Base-by-base conservation (phyloP, 768 basidiomycete genomes). In the Lactarius sp. region DNA sequence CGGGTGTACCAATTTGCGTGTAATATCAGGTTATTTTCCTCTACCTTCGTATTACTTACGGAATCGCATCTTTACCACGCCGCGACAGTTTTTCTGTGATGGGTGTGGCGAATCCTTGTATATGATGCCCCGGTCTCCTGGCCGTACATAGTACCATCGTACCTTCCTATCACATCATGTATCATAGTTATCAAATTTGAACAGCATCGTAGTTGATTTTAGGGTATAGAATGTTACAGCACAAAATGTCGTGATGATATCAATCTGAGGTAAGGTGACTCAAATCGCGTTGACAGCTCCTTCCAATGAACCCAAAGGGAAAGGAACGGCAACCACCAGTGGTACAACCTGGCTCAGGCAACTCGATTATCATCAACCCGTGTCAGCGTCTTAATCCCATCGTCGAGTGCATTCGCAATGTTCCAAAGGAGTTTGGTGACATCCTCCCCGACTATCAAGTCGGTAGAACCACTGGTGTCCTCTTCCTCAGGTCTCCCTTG, bases 391-490 rank as follows among this genome's bases (percentile, higher is more conserved):
- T 89, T 22, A 99, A 99, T 72, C 91, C 91, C 0, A 79, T 98
- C n/a, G 81, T 98, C 20, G 86, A 92, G 70, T 82, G 81, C 68
- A 89, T 98, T 58, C 83, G 87, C 65, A 92, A 92, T 75, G 90
- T 97, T 2, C 85, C 90, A 2, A 95, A 94, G 8, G 94, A 98
- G 73, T 97, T 92, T 70, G 92, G 92, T 0, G 95, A 98, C 71
- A 94, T 98, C 64, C 80, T 89, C 18, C 85, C 88, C 27, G 97
- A 99, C 75, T 99, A 91, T 73, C 94, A 98, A 73, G 95, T 99
- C 18, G 97, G 97, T 22, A 81, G 87, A 22, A 37, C 36, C 6
- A 7, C 10, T 10, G 1, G 36, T 10, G 89, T 95, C 10, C 75
- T 99, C 27, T 99, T 89, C 72, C 82, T 99, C 59, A 96, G 94